Evolutionary conservation across 192 early-diverging fungal species (phyloP).

Genomic region (Lobosporangium transversale): DNA sequence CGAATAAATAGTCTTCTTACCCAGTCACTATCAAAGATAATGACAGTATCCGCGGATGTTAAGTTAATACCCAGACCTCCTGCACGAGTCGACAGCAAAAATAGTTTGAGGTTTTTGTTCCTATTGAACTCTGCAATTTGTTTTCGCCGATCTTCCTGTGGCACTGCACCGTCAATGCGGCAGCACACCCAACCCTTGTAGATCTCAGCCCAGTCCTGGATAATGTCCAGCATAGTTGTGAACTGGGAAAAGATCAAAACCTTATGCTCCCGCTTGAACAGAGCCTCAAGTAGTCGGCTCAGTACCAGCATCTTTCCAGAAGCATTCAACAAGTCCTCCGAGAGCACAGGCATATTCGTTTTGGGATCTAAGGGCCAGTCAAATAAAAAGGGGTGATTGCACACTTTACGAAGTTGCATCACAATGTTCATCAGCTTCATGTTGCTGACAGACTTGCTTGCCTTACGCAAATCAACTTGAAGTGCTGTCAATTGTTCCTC

Average conservation of each 20-base stretch:
- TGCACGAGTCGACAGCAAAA: conserved; percentile 93
- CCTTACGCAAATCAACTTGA: conserved; percentile 28
- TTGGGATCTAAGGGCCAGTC: conserved; percentile 77
- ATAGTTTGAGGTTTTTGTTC: conserved; percentile 72
- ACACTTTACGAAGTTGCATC: conserved; percentile 95
- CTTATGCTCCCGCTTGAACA: conserved; percentile 88
- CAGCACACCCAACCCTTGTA: conserved; percentile 84
- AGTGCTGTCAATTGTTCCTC: conserved; percentile 11
- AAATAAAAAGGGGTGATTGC: conserved; percentile 97
- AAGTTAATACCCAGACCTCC: conserved; percentile 98
- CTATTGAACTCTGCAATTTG: conserved; percentile 84
- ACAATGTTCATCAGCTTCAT: conserved; percentile 86
- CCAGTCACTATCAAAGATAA: conserved; percentile 97
- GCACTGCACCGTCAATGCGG: conserved; percentile 89
- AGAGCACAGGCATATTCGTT: conserved; percentile 60
- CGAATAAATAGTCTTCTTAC: conserved; percentile 44
- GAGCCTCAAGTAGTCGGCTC: conserved; percentile 79
- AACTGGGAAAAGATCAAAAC: conserved; percentile 96
- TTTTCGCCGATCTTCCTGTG: conserved; percentile 81
- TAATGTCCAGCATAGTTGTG: conserved; percentile 86
- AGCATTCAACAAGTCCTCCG: conserved; percentile 66
- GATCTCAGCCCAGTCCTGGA: conserved; percentile 88
- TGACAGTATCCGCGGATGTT: conserved; percentile 95
- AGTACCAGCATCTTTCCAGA: conserved; percentile 93
- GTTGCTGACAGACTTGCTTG: conserved; percentile 64